phyloP scores from a whole-genome alignment of 2,329 filamentous ascomycete species.

The Catunica adiposa region DNA sequence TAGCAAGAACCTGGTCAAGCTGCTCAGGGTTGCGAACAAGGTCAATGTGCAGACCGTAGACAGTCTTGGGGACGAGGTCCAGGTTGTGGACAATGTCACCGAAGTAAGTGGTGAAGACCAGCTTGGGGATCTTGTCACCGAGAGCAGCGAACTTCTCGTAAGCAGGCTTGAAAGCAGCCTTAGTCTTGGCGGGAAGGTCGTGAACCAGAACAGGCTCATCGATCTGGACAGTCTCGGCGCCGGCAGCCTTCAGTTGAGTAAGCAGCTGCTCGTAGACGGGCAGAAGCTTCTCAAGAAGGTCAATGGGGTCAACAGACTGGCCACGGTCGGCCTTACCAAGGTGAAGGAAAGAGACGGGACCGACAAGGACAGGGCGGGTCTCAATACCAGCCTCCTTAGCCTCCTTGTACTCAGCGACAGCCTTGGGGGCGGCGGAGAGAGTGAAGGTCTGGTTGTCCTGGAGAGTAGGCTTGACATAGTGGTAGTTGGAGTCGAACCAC shows the following conservation, averaged over 20 bases:
- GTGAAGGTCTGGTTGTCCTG: slow-evolving; percentile 96
- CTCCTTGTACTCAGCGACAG: slow-evolving; percentile 84
- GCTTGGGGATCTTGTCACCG: slow-evolving; percentile 66
- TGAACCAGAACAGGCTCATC: slow-evolving; percentile 96
- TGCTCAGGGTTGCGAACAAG: slow-evolving; percentile 98
- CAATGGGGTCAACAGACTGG: slow-evolving; percentile 83
- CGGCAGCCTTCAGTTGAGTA: slow-evolving; percentile 82
- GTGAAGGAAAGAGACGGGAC: slow-evolving; percentile 92
- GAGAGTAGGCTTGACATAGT: slow-evolving; percentile 98
- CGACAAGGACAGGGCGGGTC: slow-evolving; percentile 88
- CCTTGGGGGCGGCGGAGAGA: slow-evolving; percentile 76
- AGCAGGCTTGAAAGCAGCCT: slow-evolving; percentile 93
- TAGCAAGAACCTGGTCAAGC: slow-evolving; percentile 66
- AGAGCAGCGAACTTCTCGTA: slow-evolving; percentile 76
- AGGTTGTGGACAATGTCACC: slow-evolving; percentile 99
- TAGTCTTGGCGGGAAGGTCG: slow-evolving; percentile 75
- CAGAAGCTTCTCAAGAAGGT: slow-evolving; percentile 80
- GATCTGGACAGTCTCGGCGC: slow-evolving; percentile 93
- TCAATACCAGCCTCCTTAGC: slow-evolving; percentile 90
- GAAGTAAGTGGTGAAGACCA: slow-evolving; percentile 94
- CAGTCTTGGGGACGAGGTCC: slow-evolving; percentile 62
- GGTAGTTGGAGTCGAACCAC: slow-evolving; percentile 99
- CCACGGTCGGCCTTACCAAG: slow-evolving; percentile 97
- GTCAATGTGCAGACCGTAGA: slow-evolving; percentile 84
- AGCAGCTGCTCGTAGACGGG: slow-evolving; percentile 92